A percentile compares a stretch with the other conserved stretches of the same genome.
phyloP scores from a whole-genome alignment of 202 grass and related monocot species.

The Eragrostis tef region DNA sequence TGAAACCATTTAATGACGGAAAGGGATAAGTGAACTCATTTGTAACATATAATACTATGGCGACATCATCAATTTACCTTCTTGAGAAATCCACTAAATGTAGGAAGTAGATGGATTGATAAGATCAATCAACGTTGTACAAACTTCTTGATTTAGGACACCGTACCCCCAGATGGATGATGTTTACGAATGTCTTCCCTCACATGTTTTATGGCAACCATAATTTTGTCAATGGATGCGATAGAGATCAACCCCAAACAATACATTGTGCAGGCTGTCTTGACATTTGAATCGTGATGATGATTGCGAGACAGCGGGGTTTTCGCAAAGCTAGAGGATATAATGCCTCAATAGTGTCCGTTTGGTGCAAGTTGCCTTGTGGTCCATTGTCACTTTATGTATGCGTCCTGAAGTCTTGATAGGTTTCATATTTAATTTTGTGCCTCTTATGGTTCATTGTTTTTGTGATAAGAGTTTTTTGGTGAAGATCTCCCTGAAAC shows the following conservation, averaged over 20 bases:
- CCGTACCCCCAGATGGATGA: too few species aligned
- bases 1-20: too few species aligned
- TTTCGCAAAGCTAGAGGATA: not conserved
- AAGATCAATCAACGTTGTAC: not conserved
- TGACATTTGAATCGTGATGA: not conserved
- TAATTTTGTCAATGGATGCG: too few species aligned
- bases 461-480: not conserved
- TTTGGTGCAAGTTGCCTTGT: constrained; percentile 29
- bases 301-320: not conserved
- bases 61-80: too few species aligned
- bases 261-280: not conserved
- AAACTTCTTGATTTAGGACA: not conserved
- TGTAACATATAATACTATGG: too few species aligned
- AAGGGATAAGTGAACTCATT: too few species aligned
- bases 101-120: not conserved
- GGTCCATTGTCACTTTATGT: constrained; percentile 15
- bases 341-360: constrained; percentile 27
- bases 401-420: not conserved
- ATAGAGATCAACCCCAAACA: not conserved
- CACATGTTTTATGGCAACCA: not conserved
- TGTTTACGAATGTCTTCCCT: not conserved
- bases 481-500: not conserved
- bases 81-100: not conserved
- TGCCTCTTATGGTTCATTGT: not conserved
- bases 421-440: constrained; percentile 29